phyloP scores from a whole-genome alignment of 2,329 filamentous ascomycete genomes.

The Ophiocordyceps camponoti-leonardi region DNA sequence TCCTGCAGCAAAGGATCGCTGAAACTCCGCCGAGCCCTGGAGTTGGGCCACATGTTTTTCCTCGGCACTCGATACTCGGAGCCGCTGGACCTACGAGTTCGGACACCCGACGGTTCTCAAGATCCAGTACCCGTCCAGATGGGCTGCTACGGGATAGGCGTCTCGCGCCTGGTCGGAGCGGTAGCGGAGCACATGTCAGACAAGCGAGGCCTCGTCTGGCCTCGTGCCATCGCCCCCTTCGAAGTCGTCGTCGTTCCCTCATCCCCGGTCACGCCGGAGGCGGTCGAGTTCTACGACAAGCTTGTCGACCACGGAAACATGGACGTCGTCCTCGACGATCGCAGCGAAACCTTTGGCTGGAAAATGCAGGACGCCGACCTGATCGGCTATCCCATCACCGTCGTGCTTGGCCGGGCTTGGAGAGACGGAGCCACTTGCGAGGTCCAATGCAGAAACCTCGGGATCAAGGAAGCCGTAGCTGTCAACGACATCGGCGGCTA shows the following conservation, averaged over 20 bases:
- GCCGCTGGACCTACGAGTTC: slow-evolving; percentile 50
- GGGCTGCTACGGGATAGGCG: slow-evolving; percentile 92
- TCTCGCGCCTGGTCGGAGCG: slow-evolving; percentile 79
- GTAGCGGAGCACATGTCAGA: slow-evolving; percentile 64
- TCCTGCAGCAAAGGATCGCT: slow-evolving; percentile 48
- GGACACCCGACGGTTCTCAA: slow-evolving; percentile 13
- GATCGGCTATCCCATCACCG: slow-evolving; percentile 69
- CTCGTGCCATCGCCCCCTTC: slow-evolving; percentile 69
- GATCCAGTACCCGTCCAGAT: slow-evolving; percentile 52
- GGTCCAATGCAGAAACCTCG: slow-evolving; percentile 59
- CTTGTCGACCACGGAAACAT: slow-evolving; percentile 23
- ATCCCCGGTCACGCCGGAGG: slow-evolving; percentile 27
- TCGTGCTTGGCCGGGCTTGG: slow-evolving; percentile 65
- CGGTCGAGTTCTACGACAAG: slow-evolving; percentile 44
- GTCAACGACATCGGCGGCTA: slow-evolving; percentile 24
- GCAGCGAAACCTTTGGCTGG: slow-evolving; percentile 52
- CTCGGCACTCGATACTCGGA: slow-evolving; percentile 77
- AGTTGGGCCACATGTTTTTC: slow-evolving; percentile 90
- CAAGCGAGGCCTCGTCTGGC: slow-evolving; percentile 68
- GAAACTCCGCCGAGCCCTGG: slow-evolving; percentile 55
- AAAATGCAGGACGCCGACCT: slow-evolving; percentile 83
- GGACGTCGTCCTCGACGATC: slow-evolving; percentile 62
- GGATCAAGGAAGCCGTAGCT: slow-evolving; percentile 40
- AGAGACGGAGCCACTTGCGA: slow-evolving; percentile 41
- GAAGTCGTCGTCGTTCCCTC: slow-evolving; percentile 50